Percentiles rank a stretch among this genome's conserved stretches.
These are phyloP conservation scores for Citrullus mucosospermus DNA, from an alignment of 306 rosid genomes.

Conservation along the genomic window DNA sequence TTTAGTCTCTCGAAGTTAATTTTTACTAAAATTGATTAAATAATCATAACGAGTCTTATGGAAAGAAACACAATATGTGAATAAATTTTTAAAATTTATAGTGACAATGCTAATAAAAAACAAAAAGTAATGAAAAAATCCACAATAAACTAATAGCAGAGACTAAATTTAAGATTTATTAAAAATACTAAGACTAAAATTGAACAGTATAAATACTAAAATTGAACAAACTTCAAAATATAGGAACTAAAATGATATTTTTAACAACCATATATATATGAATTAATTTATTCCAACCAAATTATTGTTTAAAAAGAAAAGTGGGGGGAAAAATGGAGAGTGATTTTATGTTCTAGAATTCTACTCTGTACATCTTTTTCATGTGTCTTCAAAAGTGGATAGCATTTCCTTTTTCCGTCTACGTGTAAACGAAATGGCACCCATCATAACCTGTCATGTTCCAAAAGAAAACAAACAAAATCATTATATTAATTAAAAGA, in stretches of 20 bases:
- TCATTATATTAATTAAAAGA: not conserved
- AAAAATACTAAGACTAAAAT: too few relatives aligned
- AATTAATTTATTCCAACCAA: not conserved
- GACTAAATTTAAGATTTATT: too few relatives aligned
- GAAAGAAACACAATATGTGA: too few relatives aligned
- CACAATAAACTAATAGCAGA: too few relatives aligned
- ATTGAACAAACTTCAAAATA: not conserved
- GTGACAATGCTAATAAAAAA: too few relatives aligned
- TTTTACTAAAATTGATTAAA: too few relatives aligned
- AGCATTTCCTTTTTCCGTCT: not conserved
- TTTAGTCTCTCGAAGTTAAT: too few relatives aligned
- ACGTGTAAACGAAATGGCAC: constrained; percentile 1
- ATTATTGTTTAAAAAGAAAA: not conserved
- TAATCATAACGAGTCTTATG: too few relatives aligned
- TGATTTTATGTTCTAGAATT: not conserved
- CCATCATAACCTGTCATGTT: not conserved
- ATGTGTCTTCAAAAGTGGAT: not conserved
- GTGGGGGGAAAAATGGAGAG: not conserved
- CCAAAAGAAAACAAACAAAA: not conserved
- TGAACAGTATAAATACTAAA: not conserved
- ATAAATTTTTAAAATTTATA: too few relatives aligned
- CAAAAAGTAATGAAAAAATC: too few relatives aligned
- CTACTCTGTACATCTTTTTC: not conserved
- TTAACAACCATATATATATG: not conserved
- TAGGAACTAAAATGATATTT: too few relatives aligned